Conservation (phyloP, 148 eudicot species). For the Rhododendron ovatum region DNA sequence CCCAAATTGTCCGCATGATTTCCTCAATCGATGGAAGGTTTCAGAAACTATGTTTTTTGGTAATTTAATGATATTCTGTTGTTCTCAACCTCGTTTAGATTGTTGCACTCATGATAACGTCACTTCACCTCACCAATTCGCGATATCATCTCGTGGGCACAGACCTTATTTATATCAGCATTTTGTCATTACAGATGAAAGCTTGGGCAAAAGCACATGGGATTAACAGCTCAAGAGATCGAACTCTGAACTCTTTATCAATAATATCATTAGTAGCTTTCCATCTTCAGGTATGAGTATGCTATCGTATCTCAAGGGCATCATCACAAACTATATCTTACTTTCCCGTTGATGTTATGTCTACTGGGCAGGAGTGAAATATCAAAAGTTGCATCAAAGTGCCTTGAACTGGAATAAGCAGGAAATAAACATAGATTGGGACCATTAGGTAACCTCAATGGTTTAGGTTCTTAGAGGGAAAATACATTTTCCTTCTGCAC, state of each 20-base stretch:
- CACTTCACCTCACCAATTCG: background rate
- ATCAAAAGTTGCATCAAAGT: background rate
- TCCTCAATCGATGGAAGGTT: slow-evolving; percentile 78
- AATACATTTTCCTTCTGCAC: background rate
- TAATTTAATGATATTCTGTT: slow-evolving; percentile 21
- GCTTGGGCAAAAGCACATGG: slow-evolving; percentile 84
- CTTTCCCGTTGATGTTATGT: background rate
- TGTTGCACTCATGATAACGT: background rate
- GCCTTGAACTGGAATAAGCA: background rate
- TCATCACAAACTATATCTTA: background rate
- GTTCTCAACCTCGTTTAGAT: background rate
- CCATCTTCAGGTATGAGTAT: slow-evolving; percentile 77
- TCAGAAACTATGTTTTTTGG: slow-evolving; percentile 79
- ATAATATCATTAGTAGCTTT: slow-evolving; percentile 61
- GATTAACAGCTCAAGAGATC: slow-evolving; percentile 81
- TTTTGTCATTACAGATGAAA: slow-evolving; percentile 59
- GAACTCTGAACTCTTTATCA: slow-evolving; percentile 30
- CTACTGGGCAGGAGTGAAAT: background rate
- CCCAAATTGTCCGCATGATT: slow-evolving; percentile 56
- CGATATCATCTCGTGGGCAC: background rate
- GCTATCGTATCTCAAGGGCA: background rate
- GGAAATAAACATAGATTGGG: background rate
- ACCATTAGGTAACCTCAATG: background rate
- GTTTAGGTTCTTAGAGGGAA: background rate
- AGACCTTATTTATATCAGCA: background rate